These are phyloP conservation scores for Citrus hindsii DNA, from an alignment of 345 rosid genomes.

Conservation along the genomic window DNA sequence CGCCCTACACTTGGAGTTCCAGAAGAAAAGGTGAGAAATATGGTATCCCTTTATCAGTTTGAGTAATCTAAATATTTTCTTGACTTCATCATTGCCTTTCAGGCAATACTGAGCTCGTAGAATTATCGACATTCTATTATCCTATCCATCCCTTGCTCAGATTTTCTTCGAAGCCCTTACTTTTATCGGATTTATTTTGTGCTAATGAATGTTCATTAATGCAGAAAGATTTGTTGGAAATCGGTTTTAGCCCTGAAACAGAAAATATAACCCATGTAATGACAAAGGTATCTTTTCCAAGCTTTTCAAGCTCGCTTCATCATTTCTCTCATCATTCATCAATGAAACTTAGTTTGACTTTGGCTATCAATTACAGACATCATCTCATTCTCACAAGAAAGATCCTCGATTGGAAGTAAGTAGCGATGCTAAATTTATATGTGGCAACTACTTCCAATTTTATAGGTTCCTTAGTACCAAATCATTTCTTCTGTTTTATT, in stretches of 20 bases:
- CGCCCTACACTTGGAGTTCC: conserved; percentile 59
- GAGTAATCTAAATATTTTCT: background rate
- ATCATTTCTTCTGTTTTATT: background rate
- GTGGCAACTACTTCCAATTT: background rate
- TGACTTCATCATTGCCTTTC: background rate
- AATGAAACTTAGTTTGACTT: background rate
- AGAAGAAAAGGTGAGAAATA: conserved; percentile 30
- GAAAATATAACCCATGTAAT: background rate
- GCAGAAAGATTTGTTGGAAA: conserved; percentile 3
- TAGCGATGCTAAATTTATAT: background rate
- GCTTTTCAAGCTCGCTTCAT: background rate
- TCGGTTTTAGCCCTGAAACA: background rate
- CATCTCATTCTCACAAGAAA: conserved; percentile 10
- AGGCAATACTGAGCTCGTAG: background rate
- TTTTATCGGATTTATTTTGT: no score
- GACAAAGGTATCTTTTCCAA: background rate
- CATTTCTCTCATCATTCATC: background rate
- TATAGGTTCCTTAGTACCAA: background rate
- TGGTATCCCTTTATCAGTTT: background rate
- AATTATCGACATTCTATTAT: background rate
- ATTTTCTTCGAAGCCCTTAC: background rate
- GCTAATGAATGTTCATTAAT: background rate
- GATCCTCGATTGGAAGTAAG: conserved; percentile 58
- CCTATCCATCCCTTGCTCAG: background rate
- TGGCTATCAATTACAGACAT: conserved; percentile 24